phyloP scores from a whole-genome alignment of 306 rosid species.

The Psophocarpus tetragonolobus region DNA sequence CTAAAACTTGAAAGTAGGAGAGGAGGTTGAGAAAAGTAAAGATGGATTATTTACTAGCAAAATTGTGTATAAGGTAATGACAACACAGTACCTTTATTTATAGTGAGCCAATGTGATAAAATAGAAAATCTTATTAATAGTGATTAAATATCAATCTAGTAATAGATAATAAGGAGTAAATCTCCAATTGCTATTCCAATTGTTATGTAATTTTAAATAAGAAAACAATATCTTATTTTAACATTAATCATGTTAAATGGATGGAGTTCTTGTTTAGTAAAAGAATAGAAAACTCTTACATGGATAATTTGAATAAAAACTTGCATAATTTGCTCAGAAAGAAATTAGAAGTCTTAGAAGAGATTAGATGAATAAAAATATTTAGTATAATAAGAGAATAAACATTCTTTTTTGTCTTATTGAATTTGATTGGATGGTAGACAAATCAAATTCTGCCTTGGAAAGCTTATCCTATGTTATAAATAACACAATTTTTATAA shows the following conservation, averaged over 20 bases:
- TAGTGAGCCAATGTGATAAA: conserved; percentile 47
- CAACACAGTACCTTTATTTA: no score
- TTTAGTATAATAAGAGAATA: background rate
- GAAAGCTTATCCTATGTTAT: background rate
- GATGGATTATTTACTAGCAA: conserved; percentile 57
- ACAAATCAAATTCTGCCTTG: background rate
- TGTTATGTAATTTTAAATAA: no score
- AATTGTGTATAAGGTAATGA: conserved; percentile 51
- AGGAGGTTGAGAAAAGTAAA: conserved; percentile 61
- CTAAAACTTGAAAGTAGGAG: conserved; percentile 59
- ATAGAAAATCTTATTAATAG: no score
- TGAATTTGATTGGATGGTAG: background rate
- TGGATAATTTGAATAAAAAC: conserved; percentile 46
- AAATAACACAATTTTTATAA: no score
- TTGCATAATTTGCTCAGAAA: conserved; percentile 38
- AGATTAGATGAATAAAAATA: background rate
- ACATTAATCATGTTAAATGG: conserved; percentile 54
- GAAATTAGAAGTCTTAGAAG: background rate
- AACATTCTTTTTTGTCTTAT: background rate
- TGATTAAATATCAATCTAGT: no score
- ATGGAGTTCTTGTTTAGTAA: conserved; percentile 44
- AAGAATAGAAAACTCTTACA: conserved; percentile 52
- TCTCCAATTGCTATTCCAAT: no score
- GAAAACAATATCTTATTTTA: no score
- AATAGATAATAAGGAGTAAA: no score